Conservation (phyloP, 106 monocot species). For the Cymbidium sinense region DNA sequence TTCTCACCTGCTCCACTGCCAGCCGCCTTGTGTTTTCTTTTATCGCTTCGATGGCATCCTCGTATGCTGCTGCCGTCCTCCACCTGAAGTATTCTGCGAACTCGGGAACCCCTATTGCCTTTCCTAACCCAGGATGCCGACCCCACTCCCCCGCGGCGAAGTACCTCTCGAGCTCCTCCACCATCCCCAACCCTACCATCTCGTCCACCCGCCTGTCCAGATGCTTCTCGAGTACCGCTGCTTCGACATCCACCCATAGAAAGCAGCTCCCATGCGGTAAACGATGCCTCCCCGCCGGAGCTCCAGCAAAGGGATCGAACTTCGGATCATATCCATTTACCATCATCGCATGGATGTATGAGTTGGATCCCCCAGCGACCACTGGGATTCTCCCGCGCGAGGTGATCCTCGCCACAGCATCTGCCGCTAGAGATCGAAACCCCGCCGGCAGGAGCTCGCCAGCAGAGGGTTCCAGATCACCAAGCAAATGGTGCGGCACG, state of each 20-base stretch:
- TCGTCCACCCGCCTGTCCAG: constrained; percentile 56
- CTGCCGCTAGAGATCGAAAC: constrained; percentile 4
- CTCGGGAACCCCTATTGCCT: constrained; percentile 79
- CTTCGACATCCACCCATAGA: constrained; percentile 49
- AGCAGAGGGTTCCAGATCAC: constrained; percentile 16
- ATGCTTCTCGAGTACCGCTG: constrained; percentile 19
- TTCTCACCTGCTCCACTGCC: constrained; percentile 55
- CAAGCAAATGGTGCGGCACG: constrained; percentile 36
- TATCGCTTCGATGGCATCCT: constrained; percentile 38
- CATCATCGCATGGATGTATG: constrained; percentile 33
- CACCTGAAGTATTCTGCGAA: constrained; percentile 35
- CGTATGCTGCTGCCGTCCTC: constrained; percentile 11
- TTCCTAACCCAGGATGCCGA: constrained; percentile 34
- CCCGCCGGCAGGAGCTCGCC: not conserved
- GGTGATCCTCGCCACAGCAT: constrained; percentile 5
- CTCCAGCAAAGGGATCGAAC: not conserved
- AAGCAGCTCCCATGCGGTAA: constrained; percentile 29
- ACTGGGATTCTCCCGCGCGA: constrained; percentile 35
- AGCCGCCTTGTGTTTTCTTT: constrained; percentile 65
- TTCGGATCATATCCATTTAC: constrained; percentile 1
- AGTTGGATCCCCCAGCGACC: constrained; percentile 57
- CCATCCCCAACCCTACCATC: constrained; percentile 55
- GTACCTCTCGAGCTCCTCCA: constrained; percentile 56
- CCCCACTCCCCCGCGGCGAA: constrained; percentile 19
- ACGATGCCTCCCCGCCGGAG: not conserved